Conservation (phyloP, 176 grass and related monocot genomes). For the Dendrocalamus sinicus region DNA sequence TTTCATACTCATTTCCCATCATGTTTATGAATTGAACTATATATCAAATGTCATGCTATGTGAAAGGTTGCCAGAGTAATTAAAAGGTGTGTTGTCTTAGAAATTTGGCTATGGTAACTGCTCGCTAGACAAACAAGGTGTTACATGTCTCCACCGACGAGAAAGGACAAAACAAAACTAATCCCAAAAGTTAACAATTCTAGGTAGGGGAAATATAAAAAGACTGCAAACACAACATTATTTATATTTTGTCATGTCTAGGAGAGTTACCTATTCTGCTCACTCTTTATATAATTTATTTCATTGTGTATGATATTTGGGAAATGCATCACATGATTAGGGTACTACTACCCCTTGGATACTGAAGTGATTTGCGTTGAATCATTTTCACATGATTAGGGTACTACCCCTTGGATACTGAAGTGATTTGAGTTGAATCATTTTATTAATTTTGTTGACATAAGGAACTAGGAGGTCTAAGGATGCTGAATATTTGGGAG, state of each 20-base stretch:
- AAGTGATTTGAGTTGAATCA: too few species aligned
- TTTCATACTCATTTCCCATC: too few species aligned
- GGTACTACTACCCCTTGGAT: background rate
- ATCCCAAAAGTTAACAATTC: too few species aligned
- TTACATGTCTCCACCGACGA: background rate
- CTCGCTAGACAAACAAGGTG: background rate
- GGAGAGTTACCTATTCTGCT: background rate
- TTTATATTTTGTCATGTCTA: background rate
- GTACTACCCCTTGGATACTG: too few species aligned
- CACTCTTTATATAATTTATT: background rate
- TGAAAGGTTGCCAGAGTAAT: slow-evolving; percentile 3
- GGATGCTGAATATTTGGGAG: too few species aligned
- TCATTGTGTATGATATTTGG: too few species aligned
- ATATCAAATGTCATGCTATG: background rate
- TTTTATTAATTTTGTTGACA: too few species aligned
- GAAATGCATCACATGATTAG: background rate
- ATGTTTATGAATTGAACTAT: too few species aligned
- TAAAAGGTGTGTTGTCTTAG: background rate
- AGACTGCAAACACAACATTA: background rate
- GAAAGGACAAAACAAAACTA: background rate
- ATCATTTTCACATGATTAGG: background rate
- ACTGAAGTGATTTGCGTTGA: background rate
- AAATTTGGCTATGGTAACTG: slow-evolving; percentile 18
- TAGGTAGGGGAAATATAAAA: background rate
- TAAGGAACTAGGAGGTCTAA: too few species aligned